Evolutionary conservation across 345 rosid genomes (phyloP).

Genomic region (Eucalyptus cladocalyx): DNA sequence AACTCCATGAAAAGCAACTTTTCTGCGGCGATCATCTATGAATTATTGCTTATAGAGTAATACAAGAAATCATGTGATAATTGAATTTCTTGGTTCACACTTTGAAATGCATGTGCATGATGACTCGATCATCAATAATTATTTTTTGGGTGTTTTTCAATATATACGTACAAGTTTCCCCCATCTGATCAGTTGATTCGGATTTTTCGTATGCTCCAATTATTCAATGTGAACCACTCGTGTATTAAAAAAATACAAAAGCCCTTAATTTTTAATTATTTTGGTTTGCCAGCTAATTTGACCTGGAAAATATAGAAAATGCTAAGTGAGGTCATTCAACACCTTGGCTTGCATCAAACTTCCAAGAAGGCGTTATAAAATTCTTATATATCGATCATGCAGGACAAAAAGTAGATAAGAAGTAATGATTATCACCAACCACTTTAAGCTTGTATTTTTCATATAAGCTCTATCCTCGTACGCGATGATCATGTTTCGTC

Average conservation of each 20-base stretch:
- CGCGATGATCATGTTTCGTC: background rate
- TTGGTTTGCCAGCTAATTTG: background rate
- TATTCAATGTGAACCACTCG: background rate
- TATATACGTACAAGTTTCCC: background rate
- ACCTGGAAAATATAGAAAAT: background rate
- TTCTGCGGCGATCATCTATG: background rate
- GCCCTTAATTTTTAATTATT: background rate
- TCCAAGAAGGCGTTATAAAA: background rate
- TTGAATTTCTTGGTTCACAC: background rate
- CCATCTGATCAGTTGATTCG: background rate
- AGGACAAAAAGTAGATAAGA: background rate
- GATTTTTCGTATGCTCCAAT: too few species aligned
- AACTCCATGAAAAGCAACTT: background rate
- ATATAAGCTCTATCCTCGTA: too few species aligned
- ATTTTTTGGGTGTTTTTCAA: background rate
- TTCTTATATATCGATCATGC: background rate
- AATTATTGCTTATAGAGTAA: background rate
- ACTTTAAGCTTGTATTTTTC: background rate
- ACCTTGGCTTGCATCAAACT: background rate
- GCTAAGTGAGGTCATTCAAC: background rate
- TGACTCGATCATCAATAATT: background rate
- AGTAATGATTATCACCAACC: background rate
- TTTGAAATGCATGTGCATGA: background rate
- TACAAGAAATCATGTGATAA: background rate
- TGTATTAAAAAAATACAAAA: background rate